Evolutionary conservation across 768 basidiomycete genomes (phyloP), one percentile per base, ranked within the genome.

Genomic region (Amanita thiersii): DNA sequence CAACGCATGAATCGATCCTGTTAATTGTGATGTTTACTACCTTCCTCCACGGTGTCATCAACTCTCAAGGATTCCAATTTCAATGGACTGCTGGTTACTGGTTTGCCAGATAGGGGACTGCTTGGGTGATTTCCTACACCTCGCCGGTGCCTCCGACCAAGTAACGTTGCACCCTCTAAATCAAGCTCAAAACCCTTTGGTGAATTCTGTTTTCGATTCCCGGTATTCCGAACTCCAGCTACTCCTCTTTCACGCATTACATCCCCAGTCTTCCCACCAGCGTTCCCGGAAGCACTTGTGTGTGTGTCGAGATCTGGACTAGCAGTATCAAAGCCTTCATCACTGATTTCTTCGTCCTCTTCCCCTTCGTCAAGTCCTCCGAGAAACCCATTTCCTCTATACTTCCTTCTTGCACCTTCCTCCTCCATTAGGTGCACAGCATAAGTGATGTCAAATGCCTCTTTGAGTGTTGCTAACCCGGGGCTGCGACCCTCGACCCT

Each of bases 361-460:
- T 97, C 94, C 43, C 93, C 92, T 40, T 91, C 92, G 55, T 98
- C 96, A 59, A 99, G 71, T 4, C 85, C 89, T 6, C 71, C 72
- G 15, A 97, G 63, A 68, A 86, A 88, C 3, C 85, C 89, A 12
- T 81, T 83, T 3, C 80, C 83, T 41, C 86, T 81, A 62, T 85
- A 86, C 34, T 85, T 89, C 18, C 86, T 75, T 38, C 89, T 69
- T 0, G 86, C 87, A 10, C 92, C 94, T 62, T 99, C 96, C 61
- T 99, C 96, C 58, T 97, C 94, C 94, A 98, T 98, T 12, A 94
- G 81, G 61, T 99, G 96, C 0, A 99, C 96, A 3, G 96, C 94
- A 60, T 97, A 97, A 1, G 96, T 94, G 55, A 99, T 84, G 59
- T 99, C 96, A 62, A 99, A 98, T 3, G 96, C 93, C 58, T 98